phyloP scores from a whole-genome alignment of 495 filamentous ascomycete species.

The Penicillium pulvis region DNA sequence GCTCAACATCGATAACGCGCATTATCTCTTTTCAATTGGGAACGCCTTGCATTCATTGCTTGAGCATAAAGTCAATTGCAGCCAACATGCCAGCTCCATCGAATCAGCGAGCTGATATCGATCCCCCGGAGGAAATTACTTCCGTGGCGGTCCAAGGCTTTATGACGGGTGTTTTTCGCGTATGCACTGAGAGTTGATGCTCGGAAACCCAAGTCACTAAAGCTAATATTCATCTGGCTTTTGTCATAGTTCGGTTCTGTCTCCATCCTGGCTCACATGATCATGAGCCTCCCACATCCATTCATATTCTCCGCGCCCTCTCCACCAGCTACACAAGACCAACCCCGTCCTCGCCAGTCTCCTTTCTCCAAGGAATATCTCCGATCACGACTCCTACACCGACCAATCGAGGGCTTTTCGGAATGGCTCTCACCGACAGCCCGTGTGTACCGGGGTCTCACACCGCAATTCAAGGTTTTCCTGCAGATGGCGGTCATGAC shows the following conservation, averaged over 20 bases:
- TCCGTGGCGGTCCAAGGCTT: slow-evolving; percentile 46
- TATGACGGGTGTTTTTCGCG: slow-evolving; percentile 46
- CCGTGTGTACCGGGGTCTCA: slow-evolving; percentile 79
- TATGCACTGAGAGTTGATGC: slow-evolving; percentile 27
- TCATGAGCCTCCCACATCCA: slow-evolving; percentile 47
- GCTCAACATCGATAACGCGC: slow-evolving; percentile 13
- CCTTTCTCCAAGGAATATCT: slow-evolving; percentile 39
- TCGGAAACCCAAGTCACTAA: too few species aligned
- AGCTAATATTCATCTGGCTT: not conserved
- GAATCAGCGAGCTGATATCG: slow-evolving; percentile 37
- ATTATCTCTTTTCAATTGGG: not conserved
- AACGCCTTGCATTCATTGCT: slow-evolving; percentile 9
- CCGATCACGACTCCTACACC: slow-evolving; percentile 43
- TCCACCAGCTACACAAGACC: slow-evolving; percentile 22
- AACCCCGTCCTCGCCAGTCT: slow-evolving; percentile 25
- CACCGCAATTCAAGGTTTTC: slow-evolving; percentile 90
- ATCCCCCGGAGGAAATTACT: slow-evolving; percentile 46
- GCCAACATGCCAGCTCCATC: slow-evolving; percentile 44
- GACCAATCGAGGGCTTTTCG: slow-evolving; percentile 48
- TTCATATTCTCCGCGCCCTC: slow-evolving; percentile 40
- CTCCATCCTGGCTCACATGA: slow-evolving; percentile 52
- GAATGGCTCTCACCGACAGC: slow-evolving; percentile 51
- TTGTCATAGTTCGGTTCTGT: slow-evolving; percentile 45
- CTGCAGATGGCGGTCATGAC: slow-evolving; percentile 89
- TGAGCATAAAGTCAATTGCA: slow-evolving; percentile 12